Conservation (phyloP, 1,139 yeast species). For the Hemisphaericaspora lyxosophila region DNA sequence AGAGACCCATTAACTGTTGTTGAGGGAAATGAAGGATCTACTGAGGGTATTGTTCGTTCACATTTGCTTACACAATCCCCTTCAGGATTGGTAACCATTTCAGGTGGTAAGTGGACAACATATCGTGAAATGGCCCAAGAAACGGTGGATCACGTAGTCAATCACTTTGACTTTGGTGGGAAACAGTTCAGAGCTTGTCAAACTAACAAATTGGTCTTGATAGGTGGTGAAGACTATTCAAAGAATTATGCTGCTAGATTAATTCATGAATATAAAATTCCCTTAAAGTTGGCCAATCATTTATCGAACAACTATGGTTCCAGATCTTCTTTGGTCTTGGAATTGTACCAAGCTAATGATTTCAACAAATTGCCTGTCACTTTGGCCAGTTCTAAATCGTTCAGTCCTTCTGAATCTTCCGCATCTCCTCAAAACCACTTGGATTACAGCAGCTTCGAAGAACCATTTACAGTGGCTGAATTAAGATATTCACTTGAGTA, state of each 20-base stretch:
- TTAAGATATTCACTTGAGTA: conserved; percentile 76
- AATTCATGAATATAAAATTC: conserved; percentile 74
- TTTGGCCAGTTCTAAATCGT: conserved; percentile 46
- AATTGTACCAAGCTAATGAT: conserved; percentile 53
- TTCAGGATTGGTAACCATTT: conserved; percentile 79
- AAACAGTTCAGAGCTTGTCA: conserved; percentile 53
- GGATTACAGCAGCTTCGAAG: conserved; percentile 59
- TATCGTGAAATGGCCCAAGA: conserved; percentile 98
- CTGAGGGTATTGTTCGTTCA: conserved; percentile 87
- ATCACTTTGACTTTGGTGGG: conserved; percentile 43
- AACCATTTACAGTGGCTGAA: conserved; percentile 93
- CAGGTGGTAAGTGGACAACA: conserved; percentile 99
- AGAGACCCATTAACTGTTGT: conserved; percentile 73
- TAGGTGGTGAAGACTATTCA: conserved; percentile 73
- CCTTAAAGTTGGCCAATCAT: conserved; percentile 77
- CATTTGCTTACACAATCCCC: conserved; percentile 72
- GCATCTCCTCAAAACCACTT: conserved; percentile 37
- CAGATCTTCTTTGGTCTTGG: conserved; percentile 79
- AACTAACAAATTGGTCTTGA: conserved; percentile 61
- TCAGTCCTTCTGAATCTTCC: conserved; percentile 33
- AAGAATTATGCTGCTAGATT: conserved; percentile 74
- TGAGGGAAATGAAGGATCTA: conserved; percentile 49
- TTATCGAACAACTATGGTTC: conserved; percentile 87
- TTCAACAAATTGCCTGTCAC: conserved; percentile 62
- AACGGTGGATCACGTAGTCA: conserved; percentile 75